phyloP scores from a whole-genome alignment of 2,329 filamentous ascomycete species.

The Coniochaeta sp. region DNA sequence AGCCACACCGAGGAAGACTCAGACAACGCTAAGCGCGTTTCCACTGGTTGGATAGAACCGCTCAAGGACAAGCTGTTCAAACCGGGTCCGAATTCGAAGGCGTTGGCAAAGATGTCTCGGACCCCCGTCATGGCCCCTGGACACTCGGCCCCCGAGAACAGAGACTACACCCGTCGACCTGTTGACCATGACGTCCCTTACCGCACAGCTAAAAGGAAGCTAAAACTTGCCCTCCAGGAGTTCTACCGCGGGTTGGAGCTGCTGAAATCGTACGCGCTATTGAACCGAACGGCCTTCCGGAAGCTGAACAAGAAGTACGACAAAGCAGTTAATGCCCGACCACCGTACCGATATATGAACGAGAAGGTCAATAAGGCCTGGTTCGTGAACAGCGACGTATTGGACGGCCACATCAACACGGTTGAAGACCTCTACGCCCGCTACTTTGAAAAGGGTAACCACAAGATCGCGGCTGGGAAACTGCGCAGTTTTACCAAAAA shows the following conservation, averaged over 20 bases:
- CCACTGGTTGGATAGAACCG: constrained; percentile 40
- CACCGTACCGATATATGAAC: constrained; percentile 73
- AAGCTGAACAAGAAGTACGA: constrained; percentile 99
- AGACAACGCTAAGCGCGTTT: constrained; percentile 14
- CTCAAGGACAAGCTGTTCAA: constrained; percentile 47
- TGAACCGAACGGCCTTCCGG: constrained; percentile 89
- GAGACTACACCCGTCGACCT: constrained; percentile 46
- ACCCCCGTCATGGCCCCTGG: constrained; percentile 34
- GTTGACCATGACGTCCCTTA: constrained; percentile 64
- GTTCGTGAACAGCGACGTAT: constrained; percentile 83
- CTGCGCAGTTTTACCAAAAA: constrained; percentile 64
- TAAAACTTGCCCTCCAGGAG: constrained; percentile 86
- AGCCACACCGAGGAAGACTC: constrained; percentile 15
- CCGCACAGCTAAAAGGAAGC: constrained; percentile 78
- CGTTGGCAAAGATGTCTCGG: constrained; percentile 44
- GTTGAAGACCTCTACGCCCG: constrained; percentile 89
- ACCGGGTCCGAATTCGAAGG: constrained; percentile 54
- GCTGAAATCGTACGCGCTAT: constrained; percentile 80
- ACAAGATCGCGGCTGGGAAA: constrained; percentile 84
- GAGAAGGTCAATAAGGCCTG: constrained; percentile 86
- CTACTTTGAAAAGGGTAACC: constrained; percentile 91
- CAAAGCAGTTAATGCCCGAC: constrained; percentile 75
- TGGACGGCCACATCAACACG: constrained; percentile 71
- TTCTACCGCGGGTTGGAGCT: constrained; percentile 89
- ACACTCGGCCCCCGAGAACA: constrained; percentile 22